Base-by-base conservation (phyloP, 2,329 filamentous ascomycete genomes). In the Metarhizium sp. region DNA sequence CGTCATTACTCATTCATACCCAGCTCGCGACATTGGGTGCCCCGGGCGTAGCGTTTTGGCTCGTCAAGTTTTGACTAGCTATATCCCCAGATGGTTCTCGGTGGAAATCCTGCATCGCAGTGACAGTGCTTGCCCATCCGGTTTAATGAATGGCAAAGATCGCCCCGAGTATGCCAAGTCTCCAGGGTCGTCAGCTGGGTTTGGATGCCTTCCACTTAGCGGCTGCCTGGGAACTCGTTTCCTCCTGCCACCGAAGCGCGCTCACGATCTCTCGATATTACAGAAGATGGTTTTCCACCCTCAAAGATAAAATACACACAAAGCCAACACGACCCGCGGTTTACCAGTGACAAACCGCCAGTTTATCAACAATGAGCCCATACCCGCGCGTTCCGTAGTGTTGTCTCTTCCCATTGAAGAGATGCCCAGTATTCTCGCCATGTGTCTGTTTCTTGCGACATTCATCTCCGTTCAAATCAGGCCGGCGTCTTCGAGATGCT, bases 271-370 rank as follows among this genome's bases (percentile, higher is more conserved):
- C 71, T 74, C 72, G 71, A 70, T 68, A 66, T 66, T 61, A 62
- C 63, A 69, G 67, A 73, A 67, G 66, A 67, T 71, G 67, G 69
- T 75, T 69, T 66, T 72, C 70, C 68, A 72, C 67, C 68, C 67
- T 72, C 67, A 70, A 75, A 75, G 74, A 73, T 71, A 69, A 11
- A 73, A 71, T 69, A 70, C 61, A 74, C 60, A 72, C 56, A 61
- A 71, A 58, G 64, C 25, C 2, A 65, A 66, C 62, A 63, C 60
- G 62, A 55, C 54, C 25, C 57, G 59, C 60, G 61, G 61, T 60
- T 59, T 59, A 63, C 61, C 59, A 52, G 45, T 49, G 55, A 48
- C 55, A 50, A 57, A 50, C 55, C 46, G 46, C 60, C 58, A 54
- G 61, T 61, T 59, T 59, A 61, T 62, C 56, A 34, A 47, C 30